Evolutionary conservation across 2,329 filamentous ascomycete species (phyloP).

Genomic region (Neonectria neomacrospora): DNA sequence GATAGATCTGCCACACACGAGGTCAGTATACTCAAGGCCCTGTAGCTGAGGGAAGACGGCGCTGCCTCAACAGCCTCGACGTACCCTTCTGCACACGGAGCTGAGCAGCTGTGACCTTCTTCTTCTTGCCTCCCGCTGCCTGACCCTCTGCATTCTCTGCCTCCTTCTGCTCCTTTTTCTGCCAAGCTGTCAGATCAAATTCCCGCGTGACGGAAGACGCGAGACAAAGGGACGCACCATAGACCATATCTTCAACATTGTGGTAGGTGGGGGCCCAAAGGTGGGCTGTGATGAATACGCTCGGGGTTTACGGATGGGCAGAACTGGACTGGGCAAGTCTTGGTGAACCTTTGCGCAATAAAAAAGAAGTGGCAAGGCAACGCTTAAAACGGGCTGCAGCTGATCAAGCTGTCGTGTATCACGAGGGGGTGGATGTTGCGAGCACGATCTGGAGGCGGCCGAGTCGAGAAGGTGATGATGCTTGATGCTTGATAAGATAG

Average conservation of each 20-base stretch:
- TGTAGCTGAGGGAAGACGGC: background rate
- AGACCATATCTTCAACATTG: conserved; percentile 99
- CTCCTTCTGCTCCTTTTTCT: conserved; percentile 98
- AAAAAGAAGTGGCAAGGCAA: background rate
- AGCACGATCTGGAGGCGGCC: conserved; percentile 35
- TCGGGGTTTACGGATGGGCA: conserved; percentile 21
- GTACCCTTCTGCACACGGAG: conserved; percentile 94
- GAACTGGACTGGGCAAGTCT: conserved; percentile 1
- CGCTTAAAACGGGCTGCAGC: background rate
- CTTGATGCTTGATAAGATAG: conserved; percentile 47
- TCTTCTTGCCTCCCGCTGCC: conserved; percentile 84
- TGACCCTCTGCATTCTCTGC: conserved; percentile 83
- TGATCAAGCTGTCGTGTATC: conserved; percentile 13
- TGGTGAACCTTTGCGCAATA: background rate
- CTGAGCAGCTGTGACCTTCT: conserved; percentile 97
- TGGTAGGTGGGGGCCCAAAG: conserved; percentile 50
- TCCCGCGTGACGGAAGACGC: background rate
- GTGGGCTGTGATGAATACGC: conserved; percentile 37
- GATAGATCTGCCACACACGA: conserved; percentile 71
- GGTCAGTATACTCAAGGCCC: conserved; percentile 23
- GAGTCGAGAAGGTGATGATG: conserved; percentile 43
- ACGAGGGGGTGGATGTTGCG: conserved; percentile 25
- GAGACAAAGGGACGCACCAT: conserved; percentile 71
- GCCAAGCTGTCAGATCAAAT: conserved; percentile 45
- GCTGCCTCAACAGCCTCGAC: conserved; percentile 9